Conservation (phyloP, 768 basidiomycete genomes). For the Leccinum pellstonianum region DNA sequence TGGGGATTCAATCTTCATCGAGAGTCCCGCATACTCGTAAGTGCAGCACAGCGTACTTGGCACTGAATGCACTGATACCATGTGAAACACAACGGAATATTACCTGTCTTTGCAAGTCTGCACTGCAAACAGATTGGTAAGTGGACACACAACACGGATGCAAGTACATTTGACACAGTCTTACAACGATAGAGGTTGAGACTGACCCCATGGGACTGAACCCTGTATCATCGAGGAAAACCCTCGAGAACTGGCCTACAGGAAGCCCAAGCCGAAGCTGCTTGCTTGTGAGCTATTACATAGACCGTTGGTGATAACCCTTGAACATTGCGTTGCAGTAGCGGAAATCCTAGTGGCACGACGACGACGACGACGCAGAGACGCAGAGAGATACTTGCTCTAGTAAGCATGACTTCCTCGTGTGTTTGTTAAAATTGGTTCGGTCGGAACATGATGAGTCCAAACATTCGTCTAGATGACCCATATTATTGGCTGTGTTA, state of each 20-base stretch:
- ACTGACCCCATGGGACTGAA: constrained; percentile 67
- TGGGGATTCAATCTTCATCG: constrained; percentile 75
- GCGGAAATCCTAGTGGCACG: constrained; percentile 73
- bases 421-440: constrained; percentile 13
- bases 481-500: constrained; percentile 71
- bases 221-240: constrained; percentile 52
- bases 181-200: constrained; percentile 53
- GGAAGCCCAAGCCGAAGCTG: constrained; percentile 63
- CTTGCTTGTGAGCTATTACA: constrained; percentile 51
- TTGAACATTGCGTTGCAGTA: constrained; percentile 38
- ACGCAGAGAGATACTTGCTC: constrained; percentile 58
- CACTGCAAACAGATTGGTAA: constrained; percentile 54
- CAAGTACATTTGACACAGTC: constrained; percentile 25
- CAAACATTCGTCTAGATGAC: constrained; percentile 47
- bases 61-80: background rate
- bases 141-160: constrained; percentile 7
- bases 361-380: constrained; percentile 67
- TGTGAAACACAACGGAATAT: constrained; percentile 45
- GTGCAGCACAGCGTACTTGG: background rate
- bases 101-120: constrained; percentile 54
- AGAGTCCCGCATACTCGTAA: constrained; percentile 69
- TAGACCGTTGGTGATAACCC: background rate
- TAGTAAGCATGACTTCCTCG: constrained; percentile 72
- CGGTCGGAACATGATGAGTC: background rate
- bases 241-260: constrained; percentile 66